A percentile compares a stretch with the other conserved stretches of the same genome.
Evolutionary conservation across 75 land plant species (phyloP).

Genomic region (Selaginella moellendorffii): DNA sequence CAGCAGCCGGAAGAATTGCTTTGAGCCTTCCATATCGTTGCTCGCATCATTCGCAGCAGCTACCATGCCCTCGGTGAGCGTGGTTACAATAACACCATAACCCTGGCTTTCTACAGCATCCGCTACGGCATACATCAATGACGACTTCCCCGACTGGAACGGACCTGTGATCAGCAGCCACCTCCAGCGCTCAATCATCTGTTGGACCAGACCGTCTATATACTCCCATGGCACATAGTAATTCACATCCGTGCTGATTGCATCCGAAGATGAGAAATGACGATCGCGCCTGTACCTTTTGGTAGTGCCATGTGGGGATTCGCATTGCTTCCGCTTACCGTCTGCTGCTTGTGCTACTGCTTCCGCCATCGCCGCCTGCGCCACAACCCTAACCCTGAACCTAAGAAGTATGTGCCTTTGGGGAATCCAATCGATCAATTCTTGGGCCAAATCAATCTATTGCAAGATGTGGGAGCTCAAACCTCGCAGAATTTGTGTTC

Average conservation of each 20-base stretch:
- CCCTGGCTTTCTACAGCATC: neutral
- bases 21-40: neutral
- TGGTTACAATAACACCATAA: neutral
- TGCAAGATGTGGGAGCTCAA: no score
- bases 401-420: no score
- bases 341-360: no score
- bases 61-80: neutral
- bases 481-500: no score
- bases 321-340: no score
- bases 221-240: neutral
- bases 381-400: no score
- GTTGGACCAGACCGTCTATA: neutral
- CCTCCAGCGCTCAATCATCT: neutral
- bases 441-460: no score
- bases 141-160: neutral
- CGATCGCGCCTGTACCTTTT: no score
- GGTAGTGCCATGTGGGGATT: no score
- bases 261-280: no score
- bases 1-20: neutral
- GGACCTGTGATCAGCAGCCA: neutral
- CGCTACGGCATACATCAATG: neutral
- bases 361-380: no score
- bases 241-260: neutral
- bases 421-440: no score
- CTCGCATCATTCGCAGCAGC: neutral